Conservation (phyloP, 345 rosid genomes). For the Raphanus sativus region DNA sequence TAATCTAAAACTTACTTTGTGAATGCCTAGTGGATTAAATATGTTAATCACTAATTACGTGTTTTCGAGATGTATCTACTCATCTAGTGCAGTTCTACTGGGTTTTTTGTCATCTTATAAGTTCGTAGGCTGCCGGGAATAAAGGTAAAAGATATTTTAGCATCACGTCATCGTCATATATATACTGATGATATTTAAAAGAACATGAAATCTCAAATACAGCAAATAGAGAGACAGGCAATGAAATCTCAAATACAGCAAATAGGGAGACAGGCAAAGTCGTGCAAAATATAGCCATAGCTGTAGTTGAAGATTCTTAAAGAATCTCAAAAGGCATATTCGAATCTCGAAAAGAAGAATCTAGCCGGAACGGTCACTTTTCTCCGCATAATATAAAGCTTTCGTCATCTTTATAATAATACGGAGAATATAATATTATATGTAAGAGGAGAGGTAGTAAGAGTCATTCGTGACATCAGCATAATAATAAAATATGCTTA, state of each 20-base stretch:
- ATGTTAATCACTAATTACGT: background rate
- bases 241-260: background rate
- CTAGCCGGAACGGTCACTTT: background rate
- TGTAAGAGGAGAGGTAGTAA: background rate
- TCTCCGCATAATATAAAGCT: slow-evolving; percentile 21
- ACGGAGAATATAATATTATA: slow-evolving; percentile 1
- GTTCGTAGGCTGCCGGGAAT: background rate
- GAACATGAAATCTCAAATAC: background rate
- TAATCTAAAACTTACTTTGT: background rate
- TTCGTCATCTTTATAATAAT: slow-evolving; percentile 11
- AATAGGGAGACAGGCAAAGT: background rate
- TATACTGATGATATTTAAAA: background rate
- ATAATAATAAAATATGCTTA: slow-evolving; percentile 11
- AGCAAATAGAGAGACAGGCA: background rate
- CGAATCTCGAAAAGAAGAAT: background rate
- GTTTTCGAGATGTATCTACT: background rate
- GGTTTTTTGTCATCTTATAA: background rate
- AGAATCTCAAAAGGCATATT: background rate
- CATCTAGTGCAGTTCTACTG: background rate
- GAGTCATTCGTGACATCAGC: slow-evolving; percentile 31
- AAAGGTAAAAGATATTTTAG: background rate
- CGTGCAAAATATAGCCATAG: no score
- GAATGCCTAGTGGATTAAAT: background rate
- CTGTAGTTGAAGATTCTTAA: background rate
- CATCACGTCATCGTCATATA: background rate